phyloP scores from a whole-genome alignment of 116 monocot species.

The Phalaenopsis hybrid region DNA sequence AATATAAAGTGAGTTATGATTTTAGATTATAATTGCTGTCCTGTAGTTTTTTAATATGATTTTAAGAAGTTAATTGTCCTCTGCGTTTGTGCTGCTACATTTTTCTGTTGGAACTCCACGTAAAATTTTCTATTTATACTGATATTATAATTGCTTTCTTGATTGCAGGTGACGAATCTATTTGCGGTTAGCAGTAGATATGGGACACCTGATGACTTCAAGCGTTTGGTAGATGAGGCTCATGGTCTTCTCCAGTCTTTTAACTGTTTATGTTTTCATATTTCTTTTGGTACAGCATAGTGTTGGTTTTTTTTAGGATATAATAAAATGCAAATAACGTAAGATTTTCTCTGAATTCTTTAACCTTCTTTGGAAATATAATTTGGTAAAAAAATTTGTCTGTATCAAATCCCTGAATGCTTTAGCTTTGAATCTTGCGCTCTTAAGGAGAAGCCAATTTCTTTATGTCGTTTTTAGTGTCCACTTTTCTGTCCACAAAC shows the following conservation, averaged over 20 bases:
- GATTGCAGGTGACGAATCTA: slow-evolving; percentile 86
- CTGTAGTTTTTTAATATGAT: no score
- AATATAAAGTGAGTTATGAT: no score
- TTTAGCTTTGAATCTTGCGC: neutral
- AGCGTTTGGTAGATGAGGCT: slow-evolving; percentile 88
- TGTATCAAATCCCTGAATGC: neutral
- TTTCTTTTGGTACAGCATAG: neutral
- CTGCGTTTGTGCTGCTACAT: no score
- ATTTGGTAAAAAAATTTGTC: neutral
- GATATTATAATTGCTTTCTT: slow-evolving; percentile 2
- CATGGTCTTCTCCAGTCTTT: slow-evolving; percentile 47
- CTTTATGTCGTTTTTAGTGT: neutral
- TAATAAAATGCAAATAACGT: neutral
- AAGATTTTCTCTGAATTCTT: neutral
- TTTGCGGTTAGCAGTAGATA: slow-evolving; percentile 99
- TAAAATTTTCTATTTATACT: slow-evolving; percentile 1
- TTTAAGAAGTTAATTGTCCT: no score
- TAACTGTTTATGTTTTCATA: neutral
- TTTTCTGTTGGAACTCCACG: neutral
- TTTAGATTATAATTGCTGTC: no score
- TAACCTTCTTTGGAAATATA: neutral
- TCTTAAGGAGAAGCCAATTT: neutral
- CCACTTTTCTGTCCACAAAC: neutral
- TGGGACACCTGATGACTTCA: slow-evolving; percentile 98
- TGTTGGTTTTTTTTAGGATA: neutral